Conservation (phyloP, 2,329 filamentous ascomycete species). For the Fusarium aywerte region DNA sequence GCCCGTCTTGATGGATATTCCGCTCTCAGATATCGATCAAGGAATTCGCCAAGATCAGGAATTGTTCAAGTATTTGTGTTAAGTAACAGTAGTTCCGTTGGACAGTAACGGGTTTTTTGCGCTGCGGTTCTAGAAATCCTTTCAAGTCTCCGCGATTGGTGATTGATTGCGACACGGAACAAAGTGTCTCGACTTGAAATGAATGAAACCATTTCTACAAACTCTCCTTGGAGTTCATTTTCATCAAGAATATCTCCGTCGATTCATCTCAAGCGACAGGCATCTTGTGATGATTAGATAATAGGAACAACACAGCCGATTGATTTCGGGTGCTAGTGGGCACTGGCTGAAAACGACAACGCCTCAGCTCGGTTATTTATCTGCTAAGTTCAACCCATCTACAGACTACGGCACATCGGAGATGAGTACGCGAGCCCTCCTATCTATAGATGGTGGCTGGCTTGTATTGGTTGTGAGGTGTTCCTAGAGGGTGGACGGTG, state of each 20-base stretch:
- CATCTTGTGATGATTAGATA: not conserved
- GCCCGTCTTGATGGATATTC: not conserved
- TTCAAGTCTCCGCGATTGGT: not conserved
- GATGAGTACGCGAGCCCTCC: not conserved
- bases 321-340: slow-evolving; percentile 7
- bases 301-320: slow-evolving; percentile 2
- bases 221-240: too few relatives aligned
- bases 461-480: not conserved
- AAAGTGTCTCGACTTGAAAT: not conserved
- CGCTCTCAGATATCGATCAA: not conserved
- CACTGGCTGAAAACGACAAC: not conserved
- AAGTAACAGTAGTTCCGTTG: not conserved
- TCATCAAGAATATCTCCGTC: too few relatives aligned
- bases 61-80: not conserved
- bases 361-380: not conserved
- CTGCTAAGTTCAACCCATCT: not conserved
- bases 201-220: too few relatives aligned
- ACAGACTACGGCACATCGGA: not conserved
- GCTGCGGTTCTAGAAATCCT: slow-evolving; percentile 10
- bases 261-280: slow-evolving; percentile 1
- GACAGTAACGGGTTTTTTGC: not conserved
- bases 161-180: not conserved
- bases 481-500: not conserved
- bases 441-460: slow-evolving; percentile 6
- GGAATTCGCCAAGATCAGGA: not conserved